phyloP scores from a whole-genome alignment of 2,329 filamentous ascomycete genomes.

The Chaetomium sp. region DNA sequence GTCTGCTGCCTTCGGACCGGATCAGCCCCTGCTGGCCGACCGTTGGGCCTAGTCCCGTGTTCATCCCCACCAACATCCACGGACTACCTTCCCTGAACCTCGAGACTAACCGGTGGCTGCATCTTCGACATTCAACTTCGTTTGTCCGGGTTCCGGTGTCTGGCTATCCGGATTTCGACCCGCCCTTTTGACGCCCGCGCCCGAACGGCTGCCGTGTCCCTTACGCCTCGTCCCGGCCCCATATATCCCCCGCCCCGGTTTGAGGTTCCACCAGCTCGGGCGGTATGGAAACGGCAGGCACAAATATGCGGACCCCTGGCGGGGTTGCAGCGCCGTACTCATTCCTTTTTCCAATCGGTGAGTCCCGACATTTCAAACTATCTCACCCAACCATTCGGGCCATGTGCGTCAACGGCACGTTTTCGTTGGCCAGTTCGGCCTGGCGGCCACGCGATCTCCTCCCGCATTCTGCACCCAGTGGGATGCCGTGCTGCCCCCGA shows the following conservation, averaged over 20 bases:
- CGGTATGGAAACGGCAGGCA: constrained; percentile 38
- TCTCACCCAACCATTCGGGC: constrained; percentile 42
- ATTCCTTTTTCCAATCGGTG: constrained; percentile 51
- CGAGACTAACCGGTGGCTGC: no score
- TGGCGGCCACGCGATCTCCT: constrained; percentile 19
- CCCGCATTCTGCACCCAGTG: constrained; percentile 20
- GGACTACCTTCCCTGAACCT: no score
- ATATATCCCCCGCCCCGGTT: neutral
- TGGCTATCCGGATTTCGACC: neutral
- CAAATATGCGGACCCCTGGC: constrained; percentile 39
- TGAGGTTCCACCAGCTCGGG: constrained; percentile 16
- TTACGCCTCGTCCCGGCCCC: neutral
- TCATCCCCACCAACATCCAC: no score
- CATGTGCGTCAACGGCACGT: constrained; percentile 38
- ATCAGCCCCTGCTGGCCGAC: neutral
- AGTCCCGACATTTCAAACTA: constrained; percentile 28
- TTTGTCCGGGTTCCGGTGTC: neutral
- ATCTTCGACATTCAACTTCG: no score
- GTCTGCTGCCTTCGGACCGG: constrained; percentile 1
- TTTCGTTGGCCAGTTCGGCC: constrained; percentile 39
- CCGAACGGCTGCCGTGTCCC: neutral
- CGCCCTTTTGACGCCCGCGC: neutral
- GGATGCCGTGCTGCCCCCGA: constrained; percentile 7
- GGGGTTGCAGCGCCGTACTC: constrained; percentile 35
- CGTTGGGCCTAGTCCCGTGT: neutral